These are phyloP conservation scores for Backusella sp. DNA, from an alignment of 192 early-diverging fungal genomes.

Conservation along the genomic window DNA sequence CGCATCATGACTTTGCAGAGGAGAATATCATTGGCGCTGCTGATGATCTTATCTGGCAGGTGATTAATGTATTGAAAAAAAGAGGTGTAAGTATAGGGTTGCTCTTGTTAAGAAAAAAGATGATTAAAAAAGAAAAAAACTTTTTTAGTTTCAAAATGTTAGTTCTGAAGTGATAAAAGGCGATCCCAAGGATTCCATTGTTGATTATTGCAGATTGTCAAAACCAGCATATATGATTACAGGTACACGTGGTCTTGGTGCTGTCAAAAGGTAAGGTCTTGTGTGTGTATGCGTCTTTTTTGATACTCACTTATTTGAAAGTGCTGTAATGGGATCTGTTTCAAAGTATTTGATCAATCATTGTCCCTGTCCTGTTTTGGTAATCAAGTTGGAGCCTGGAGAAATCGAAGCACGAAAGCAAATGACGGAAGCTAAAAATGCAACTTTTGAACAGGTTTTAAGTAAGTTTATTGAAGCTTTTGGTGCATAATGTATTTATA, in stretches of 20 bases:
- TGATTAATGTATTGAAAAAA: constrained; percentile 12
- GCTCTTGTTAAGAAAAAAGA: too few relatives aligned
- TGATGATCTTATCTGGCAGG: constrained; percentile 15
- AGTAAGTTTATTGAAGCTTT: neutral
- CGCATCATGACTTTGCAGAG: neutral
- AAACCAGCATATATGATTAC: constrained; percentile 14
- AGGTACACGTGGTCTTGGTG: constrained; percentile 15
- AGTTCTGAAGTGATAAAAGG: constrained; percentile 15
- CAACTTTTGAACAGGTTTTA: constrained; percentile 6
- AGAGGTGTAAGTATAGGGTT: constrained; percentile 12
- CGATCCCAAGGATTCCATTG: constrained; percentile 24
- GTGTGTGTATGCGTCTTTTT: too few relatives aligned
- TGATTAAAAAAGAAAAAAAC: too few relatives aligned
- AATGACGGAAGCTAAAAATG: constrained; percentile 6
- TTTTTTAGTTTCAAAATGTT: constrained; percentile 21
- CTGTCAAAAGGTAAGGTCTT: constrained; percentile 17
- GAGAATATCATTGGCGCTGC: neutral
- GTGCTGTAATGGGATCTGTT: constrained; percentile 24
- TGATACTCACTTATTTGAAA: neutral
- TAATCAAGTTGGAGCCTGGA: constrained; percentile 15
- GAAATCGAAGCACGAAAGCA: constrained; percentile 17
- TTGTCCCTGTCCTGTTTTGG: constrained; percentile 22
- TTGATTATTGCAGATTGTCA: constrained; percentile 16
- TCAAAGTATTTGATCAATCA: constrained; percentile 16
- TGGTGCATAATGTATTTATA: neutral